Evolutionary conservation across 305 asterid genomes (phyloP), one percentile per base, ranked within the genome.

Genomic region (Fraxinus angustifolia): DNA sequence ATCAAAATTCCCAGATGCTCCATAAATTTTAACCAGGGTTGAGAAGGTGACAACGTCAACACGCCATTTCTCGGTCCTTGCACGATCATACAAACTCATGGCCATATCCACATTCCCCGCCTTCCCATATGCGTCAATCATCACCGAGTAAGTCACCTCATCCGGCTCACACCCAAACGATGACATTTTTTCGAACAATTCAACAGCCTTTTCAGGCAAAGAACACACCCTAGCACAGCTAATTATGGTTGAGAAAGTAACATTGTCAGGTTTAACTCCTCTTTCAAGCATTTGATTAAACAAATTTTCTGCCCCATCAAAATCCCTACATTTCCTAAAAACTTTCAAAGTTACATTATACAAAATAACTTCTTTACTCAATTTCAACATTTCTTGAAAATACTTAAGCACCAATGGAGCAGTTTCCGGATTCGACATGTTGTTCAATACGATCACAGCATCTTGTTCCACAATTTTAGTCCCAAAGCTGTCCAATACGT

Each of bases 141-240:
- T 96, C 36, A 90, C 93, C 0, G 98, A 91, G 78, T 89, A 89
- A n/a, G 95, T 96, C 8, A 92, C 92, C 53, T 70, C 83, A 88
- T 96, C 99, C 0, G 97, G 97, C 78, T 91, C 91, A 76, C 89
- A 87, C 19, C 91, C 94, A 65, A 88, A 96, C 28, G 90, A 84
- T 0, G 94, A 85, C 96, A 96, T 93, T 83, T 90, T 94, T 35
- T 56, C 97, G 62, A 92, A 96, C 99, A 96, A 94, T 87, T 93
- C 92, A 19, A 96, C 92, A 8, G 98, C 95, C 83, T 90, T 94
- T 45, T 88, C 89, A 2, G 98, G 97, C 85, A 92, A 80, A 17
- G 92, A 88, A 72, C 92, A 88, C 73, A 82, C 88, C 87, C 96
- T 89, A 60, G 99, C 97, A 34, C 99, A 93, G 82, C 98, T 90